phyloP scores from a whole-genome alignment of 495 filamentous ascomycete species.

The Lasiosphaeria miniovina region DNA sequence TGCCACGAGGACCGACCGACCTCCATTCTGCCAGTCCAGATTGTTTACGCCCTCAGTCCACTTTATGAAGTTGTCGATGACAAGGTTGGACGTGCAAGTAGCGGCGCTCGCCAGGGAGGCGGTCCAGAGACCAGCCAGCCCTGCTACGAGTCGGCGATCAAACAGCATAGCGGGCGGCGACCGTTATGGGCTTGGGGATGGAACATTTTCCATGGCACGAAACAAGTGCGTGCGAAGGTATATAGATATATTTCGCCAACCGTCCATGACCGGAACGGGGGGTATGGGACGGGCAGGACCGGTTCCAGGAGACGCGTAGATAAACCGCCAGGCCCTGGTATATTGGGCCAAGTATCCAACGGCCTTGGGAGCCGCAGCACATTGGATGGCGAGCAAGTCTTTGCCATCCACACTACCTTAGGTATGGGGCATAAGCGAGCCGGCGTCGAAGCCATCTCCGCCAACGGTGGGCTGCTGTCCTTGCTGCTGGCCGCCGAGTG shows the following conservation, averaged over 20 bases:
- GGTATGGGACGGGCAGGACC: constrained; percentile 7
- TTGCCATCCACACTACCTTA: background rate
- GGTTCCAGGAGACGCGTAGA: constrained; percentile 11
- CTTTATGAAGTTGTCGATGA: constrained; percentile 57
- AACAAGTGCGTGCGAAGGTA: constrained; percentile 9
- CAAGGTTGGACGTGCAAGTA: constrained; percentile 46
- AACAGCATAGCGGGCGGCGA: constrained; percentile 22
- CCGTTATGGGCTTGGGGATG: constrained; percentile 5
- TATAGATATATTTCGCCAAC: constrained; percentile 18
- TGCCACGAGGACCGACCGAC: constrained; percentile 16
- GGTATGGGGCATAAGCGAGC: constrained; percentile 5
- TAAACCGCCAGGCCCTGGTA: constrained; percentile 8
- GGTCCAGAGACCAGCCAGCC: constrained; percentile 25
- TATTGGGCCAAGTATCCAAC: constrained; percentile 18
- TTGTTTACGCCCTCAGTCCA: constrained; percentile 51
- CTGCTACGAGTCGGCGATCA: constrained; percentile 23
- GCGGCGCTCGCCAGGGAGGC: constrained; percentile 14
- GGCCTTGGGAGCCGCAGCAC: background rate
- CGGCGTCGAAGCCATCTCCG: background rate
- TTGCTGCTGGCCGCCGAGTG: too few relatives aligned
- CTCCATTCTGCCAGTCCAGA: constrained; percentile 47
- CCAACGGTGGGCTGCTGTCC: too few relatives aligned
- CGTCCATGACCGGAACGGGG: background rate
- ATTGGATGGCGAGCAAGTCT: too few relatives aligned
- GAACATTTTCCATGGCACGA: constrained; percentile 3